Conservation (phyloP, 495 filamentous ascomycete species). For the Amniculicola lignicola region DNA sequence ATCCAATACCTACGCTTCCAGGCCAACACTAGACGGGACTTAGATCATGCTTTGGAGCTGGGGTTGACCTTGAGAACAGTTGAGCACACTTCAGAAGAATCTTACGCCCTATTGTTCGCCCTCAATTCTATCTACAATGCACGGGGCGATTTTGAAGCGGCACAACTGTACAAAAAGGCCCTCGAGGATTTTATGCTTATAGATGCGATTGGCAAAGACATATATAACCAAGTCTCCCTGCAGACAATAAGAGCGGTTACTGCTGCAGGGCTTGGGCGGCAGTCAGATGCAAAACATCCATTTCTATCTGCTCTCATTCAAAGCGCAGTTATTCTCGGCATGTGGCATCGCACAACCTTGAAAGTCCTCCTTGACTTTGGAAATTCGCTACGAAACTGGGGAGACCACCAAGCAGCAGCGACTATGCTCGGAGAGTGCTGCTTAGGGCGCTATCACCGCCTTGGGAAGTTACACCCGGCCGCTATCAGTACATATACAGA, state of each 20-base stretch:
- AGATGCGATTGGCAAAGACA: not conserved
- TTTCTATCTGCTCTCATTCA: slow-evolving; percentile 4
- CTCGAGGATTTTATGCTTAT: not conserved
- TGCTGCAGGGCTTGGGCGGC: not conserved
- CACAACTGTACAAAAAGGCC: not conserved
- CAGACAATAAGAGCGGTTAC: not conserved
- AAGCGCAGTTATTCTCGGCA: not conserved
- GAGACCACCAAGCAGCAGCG: not conserved
- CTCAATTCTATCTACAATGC: not conserved
- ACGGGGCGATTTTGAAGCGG: not conserved
- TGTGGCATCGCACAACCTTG: slow-evolving; percentile 11
- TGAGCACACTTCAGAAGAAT: not conserved
- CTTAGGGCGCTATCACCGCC: slow-evolving; percentile 5
- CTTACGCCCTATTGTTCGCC: not conserved
- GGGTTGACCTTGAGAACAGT: not conserved
- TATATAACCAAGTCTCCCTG: not conserved
- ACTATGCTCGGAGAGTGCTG: slow-evolving; percentile 9
- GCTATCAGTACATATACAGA: slow-evolving; percentile 4
- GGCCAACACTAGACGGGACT: not conserved
- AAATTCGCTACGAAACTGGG: not conserved
- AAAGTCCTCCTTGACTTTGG: slow-evolving; percentile 5
- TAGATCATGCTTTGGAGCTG: not conserved
- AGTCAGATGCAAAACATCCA: not conserved
- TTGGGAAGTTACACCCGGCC: not conserved
- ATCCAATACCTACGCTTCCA: not conserved